phyloP scores from a whole-genome alignment of 345 rosid species.

The Leavenworthia alabamica region DNA sequence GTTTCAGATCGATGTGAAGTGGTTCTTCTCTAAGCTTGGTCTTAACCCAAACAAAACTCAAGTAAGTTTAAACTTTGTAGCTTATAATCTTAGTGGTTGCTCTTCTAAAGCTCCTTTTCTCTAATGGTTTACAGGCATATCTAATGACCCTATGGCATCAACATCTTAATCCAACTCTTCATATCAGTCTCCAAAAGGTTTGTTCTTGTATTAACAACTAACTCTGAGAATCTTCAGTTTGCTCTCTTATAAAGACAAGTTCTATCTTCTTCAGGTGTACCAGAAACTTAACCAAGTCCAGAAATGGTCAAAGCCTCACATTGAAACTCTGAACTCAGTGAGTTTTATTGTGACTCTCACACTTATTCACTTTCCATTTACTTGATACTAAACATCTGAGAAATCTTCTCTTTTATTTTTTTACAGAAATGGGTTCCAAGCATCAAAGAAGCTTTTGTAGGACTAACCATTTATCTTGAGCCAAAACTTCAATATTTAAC shows the following conservation, averaged over 20 bases:
- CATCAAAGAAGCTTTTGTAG: slow-evolving; percentile 33
- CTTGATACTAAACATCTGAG: neutral
- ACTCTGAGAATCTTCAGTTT: neutral
- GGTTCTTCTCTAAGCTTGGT: slow-evolving; percentile 32
- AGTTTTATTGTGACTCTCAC: slow-evolving; percentile 15
- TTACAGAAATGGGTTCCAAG: slow-evolving; percentile 39
- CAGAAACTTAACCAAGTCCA: slow-evolving; percentile 25
- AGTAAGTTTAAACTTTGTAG: slow-evolving; percentile 28
- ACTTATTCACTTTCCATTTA: neutral
- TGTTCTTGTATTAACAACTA: neutral
- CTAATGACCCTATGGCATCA: slow-evolving; percentile 33
- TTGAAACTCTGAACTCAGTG: slow-evolving; percentile 30
- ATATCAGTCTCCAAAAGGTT: slow-evolving; percentile 34
- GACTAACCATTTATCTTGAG: slow-evolving; percentile 26
- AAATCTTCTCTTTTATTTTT: neutral
- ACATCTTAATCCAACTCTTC: slow-evolving; percentile 32
- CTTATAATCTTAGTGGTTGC: neutral
- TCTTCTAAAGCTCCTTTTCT: neutral
- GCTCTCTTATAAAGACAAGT: neutral
- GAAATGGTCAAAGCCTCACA: slow-evolving; percentile 31
- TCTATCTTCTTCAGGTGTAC: slow-evolving; percentile 9
- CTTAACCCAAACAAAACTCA: slow-evolving; percentile 25
- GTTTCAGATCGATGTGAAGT: slow-evolving; percentile 25
- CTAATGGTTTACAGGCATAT: slow-evolving; percentile 28
- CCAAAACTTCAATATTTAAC: slow-evolving; percentile 32